A percentile compares a stretch with the other conserved stretches of the same genome.
phyloP scores from a whole-genome alignment of 108 stramenopile species.

The Phaeodactylum tricornutum region DNA sequence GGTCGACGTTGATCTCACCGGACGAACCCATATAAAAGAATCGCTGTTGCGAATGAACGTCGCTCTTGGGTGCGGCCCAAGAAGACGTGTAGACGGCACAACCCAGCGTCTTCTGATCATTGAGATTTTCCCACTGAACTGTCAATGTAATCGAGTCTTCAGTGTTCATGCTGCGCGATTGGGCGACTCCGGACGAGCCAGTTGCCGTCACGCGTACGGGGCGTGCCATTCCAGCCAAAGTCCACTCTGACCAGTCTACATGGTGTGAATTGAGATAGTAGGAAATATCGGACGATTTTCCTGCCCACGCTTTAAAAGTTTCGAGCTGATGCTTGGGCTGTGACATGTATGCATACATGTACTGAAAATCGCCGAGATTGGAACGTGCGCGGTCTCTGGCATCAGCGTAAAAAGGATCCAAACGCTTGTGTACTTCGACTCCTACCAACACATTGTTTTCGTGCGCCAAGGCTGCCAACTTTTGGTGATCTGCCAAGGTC shows the following conservation, averaged over 20 bases:
- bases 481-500: conserved; percentile 80
- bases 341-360: conserved; percentile 98
- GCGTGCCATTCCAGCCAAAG: conserved; percentile 73
- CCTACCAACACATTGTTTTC: conserved; percentile 84
- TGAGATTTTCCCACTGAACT: conserved; percentile 92
- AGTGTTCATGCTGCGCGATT: conserved; percentile 66
- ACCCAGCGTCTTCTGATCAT: conserved; percentile 52
- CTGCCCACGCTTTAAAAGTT: conserved; percentile 99
- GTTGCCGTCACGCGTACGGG: conserved; percentile 91
- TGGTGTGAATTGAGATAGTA: conserved; percentile 99
- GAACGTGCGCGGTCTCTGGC: conserved; percentile 87
- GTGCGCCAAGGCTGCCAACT: conserved; percentile 67
- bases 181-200: conserved; percentile 90
- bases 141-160: conserved; percentile 99
- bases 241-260: conserved; percentile 98
- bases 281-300: conserved; percentile 93
- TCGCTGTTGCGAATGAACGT: conserved; percentile 99
- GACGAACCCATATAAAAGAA: conserved; percentile 97
- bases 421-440: conserved; percentile 96
- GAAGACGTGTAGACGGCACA: conserved; percentile 94
- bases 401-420: conserved; percentile 99
- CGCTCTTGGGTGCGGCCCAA: conserved; percentile 94
- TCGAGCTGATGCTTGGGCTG: conserved; percentile 99
- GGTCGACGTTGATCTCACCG: conserved; percentile 97
- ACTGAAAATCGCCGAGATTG: conserved; percentile 87